Evolutionary conservation across 2,329 filamentous ascomycete genomes (phyloP).

Genomic region (Fusarium praegraminearum): DNA sequence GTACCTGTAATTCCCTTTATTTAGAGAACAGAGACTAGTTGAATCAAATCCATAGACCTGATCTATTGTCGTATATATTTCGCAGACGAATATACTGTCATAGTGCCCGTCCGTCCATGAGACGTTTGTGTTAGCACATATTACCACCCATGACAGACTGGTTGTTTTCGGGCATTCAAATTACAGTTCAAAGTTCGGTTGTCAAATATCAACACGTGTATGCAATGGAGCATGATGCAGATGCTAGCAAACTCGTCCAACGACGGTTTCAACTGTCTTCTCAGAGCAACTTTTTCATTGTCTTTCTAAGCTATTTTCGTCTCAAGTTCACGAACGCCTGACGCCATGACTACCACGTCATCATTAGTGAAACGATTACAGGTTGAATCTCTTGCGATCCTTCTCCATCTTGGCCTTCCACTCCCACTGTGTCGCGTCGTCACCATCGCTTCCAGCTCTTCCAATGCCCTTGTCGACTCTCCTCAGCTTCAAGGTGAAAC

Average conservation of each 20-base stretch:
- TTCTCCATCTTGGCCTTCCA: conserved; percentile 98
- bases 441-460: conserved; percentile 73
- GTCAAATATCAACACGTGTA: not conserved
- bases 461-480: conserved; percentile 91
- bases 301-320: conserved; percentile 15
- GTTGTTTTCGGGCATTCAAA: not conserved
- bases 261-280: not conserved
- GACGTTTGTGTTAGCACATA: no score
- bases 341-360: conserved; percentile 13
- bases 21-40: not conserved
- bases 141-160: not conserved
- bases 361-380: conserved; percentile 62
- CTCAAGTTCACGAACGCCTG: conserved; percentile 33
- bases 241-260: not conserved
- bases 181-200: not conserved
- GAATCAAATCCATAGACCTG: not conserved
- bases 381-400: conserved; percentile 89
- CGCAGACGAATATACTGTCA: not conserved
- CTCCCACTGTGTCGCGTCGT: conserved; percentile 88
- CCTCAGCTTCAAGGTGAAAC: conserved; percentile 81
- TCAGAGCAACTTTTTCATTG: not conserved
- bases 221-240: not conserved
- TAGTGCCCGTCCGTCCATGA: not conserved
- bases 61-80: not conserved
- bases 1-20: not conserved